Base-by-base conservation (phyloP, 2,329 filamentous ascomycete genomes). In the Verruconis gallopava region DNA sequence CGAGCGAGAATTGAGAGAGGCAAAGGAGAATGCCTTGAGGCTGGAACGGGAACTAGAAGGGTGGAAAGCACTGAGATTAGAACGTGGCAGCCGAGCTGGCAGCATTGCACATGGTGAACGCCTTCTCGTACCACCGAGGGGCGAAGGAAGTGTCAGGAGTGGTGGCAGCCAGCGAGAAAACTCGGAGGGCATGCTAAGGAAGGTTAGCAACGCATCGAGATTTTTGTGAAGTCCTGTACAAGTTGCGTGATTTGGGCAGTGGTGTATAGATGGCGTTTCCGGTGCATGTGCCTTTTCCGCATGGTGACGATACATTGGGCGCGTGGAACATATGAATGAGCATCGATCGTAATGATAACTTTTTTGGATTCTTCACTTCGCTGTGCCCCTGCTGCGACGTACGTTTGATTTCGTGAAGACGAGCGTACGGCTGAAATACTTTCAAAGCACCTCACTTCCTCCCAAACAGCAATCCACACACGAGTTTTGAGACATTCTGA, bases 41-140 rank as follows among this genome's bases (percentile, higher is more conserved):
- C 67, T 96, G n/a, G 88, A 95, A 63, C 76, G 86, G 37, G 89
- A 96, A 61, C 62, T 95, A 5, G 86, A 93, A 50, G 78, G 77
- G 2, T 84, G 81, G 75, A 93, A 89, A 58, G 68, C 67, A 13
- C 63, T 88, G 20, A 69, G 81, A 22, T 67, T 75, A 47, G 82
- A 88, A 53, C 77, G 69, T 42, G 63, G 40, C 4, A 37, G 25
- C 25, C 25, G 25, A 9, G 25, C 25, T 9, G 25, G 25, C 6
- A 30, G 25, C 25, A n/a, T n/a, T n/a, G 25, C 25, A n/a, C 25
- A 9, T n/a, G 25, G 25, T n/a, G 25, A 30, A n/a, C 6, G 25
- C 9, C n/a, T 30, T 9, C 25, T 30, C 9, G 25, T 30, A 30
- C 25, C 25, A n/a, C 25, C 25, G 6, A 30, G 6, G 9, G 25